These are phyloP conservation scores for Boletus sp. DNA, from an alignment of 768 basidiomycete genomes.

Conservation along the genomic window DNA sequence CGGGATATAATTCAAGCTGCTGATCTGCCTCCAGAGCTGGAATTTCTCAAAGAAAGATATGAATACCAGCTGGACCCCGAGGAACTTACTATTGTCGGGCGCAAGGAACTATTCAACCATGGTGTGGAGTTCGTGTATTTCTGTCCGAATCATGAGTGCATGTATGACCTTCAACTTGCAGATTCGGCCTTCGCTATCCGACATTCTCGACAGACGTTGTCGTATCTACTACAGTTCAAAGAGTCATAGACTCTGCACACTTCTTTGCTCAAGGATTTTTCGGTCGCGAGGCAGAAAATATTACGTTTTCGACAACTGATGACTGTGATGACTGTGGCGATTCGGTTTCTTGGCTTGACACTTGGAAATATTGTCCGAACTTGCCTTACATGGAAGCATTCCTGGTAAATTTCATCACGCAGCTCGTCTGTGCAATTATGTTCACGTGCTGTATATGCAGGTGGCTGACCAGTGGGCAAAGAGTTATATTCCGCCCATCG, in stretches of 20 bases:
- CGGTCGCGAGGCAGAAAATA: slow-evolving; percentile 27
- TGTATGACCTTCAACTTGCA: neutral
- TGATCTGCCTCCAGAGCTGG: slow-evolving; percentile 31
- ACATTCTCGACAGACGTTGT: slow-evolving; percentile 11
- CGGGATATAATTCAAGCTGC: slow-evolving; percentile 24
- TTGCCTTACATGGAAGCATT: neutral
- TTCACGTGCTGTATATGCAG: neutral
- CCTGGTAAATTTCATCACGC: neutral
- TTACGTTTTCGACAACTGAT: slow-evolving; percentile 28
- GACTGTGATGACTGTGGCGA: slow-evolving; percentile 25
- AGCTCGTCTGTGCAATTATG: neutral
- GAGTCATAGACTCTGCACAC: slow-evolving; percentile 39
- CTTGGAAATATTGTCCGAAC: slow-evolving; percentile 36
- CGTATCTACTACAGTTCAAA: slow-evolving; percentile 11
- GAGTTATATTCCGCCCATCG: slow-evolving; percentile 38
- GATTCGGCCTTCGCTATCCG: slow-evolving; percentile 24
- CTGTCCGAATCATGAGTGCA: neutral
- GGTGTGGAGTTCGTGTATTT: slow-evolving; percentile 34
- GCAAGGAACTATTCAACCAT: slow-evolving; percentile 38
- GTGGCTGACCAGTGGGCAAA: slow-evolving; percentile 29
- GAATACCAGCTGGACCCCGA: slow-evolving; percentile 32
- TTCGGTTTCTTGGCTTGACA: slow-evolving; percentile 40
- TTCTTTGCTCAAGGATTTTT: slow-evolving; percentile 42
- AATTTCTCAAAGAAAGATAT: slow-evolving; percentile 39
- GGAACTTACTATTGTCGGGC: slow-evolving; percentile 37